These are phyloP conservation scores for Hypoxylon sp. DNA, from an alignment of 2,329 filamentous ascomycete species.

Conservation along the genomic window DNA sequence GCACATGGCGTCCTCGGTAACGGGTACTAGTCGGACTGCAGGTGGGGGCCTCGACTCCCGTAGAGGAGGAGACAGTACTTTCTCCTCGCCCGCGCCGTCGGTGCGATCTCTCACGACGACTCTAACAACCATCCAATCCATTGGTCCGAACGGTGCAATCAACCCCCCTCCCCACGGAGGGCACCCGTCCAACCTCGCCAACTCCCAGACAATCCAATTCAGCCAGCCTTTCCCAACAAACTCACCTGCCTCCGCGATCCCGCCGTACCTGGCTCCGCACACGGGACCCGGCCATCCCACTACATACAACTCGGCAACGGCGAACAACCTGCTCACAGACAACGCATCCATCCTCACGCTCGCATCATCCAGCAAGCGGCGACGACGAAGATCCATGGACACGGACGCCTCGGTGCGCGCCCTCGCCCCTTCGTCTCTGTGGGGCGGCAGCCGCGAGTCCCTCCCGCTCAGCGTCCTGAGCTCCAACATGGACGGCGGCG, in stretches of 20 bases:
- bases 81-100: constrained; percentile 85
- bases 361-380: constrained; percentile 83
- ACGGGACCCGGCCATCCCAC: constrained; percentile 64
- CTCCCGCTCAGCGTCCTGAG: constrained; percentile 83
- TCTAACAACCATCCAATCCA: constrained; percentile 85
- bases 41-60: constrained; percentile 74
- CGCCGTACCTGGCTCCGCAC: constrained; percentile 71
- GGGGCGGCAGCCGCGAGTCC: constrained; percentile 83
- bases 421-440: constrained; percentile 83
- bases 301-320: constrained; percentile 81
- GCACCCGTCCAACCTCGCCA: constrained; percentile 58
- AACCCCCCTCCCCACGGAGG: constrained; percentile 51
- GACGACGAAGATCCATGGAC: constrained; percentile 82
- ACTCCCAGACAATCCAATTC: constrained; percentile 68
- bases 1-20: constrained; percentile 72
- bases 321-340: constrained; percentile 84
- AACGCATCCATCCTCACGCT: constrained; percentile 88
- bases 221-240: constrained; percentile 73
- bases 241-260: constrained; percentile 77
- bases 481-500: constrained; percentile 70
- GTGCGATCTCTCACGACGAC: constrained; percentile 85
- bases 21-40: constrained; percentile 79
- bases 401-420: constrained; percentile 88
- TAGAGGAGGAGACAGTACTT: constrained; percentile 79
- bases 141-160: constrained; percentile 66